These are phyloP conservation scores for Malassezia slooffiae DNA, from an alignment of 1,284 basidiomycete genomes.

Conservation along the genomic window DNA sequence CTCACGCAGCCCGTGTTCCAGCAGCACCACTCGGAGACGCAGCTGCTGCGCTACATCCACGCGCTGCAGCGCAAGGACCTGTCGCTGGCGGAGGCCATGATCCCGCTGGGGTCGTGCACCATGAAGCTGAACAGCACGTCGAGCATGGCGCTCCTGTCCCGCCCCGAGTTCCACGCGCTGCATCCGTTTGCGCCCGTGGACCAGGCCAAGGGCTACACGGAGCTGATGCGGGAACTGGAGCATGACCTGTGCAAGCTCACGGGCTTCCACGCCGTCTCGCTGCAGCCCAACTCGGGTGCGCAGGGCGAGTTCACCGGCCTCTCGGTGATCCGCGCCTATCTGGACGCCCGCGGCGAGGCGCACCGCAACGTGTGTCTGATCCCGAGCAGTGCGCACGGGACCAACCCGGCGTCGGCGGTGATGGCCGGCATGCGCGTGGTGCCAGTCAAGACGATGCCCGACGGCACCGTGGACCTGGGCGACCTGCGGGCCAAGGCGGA, in stretches of 20 bases:
- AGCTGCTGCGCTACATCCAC: constrained; percentile 83
- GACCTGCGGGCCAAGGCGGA: constrained; percentile 79
- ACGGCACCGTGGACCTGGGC: constrained; percentile 77
- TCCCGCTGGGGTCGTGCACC: constrained; percentile 68
- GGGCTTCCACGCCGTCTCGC: constrained; percentile 82
- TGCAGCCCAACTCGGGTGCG: constrained; percentile 96
- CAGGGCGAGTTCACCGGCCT: constrained; percentile 91
- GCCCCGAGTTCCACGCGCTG: constrained; percentile 76
- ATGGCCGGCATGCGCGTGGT: constrained; percentile 97
- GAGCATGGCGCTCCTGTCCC: constrained; percentile 89
- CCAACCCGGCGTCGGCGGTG: constrained; percentile 62
- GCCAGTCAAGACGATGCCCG: constrained; percentile 71
- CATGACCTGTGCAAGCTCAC: constrained; percentile 83
- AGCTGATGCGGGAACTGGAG: constrained; percentile 80
- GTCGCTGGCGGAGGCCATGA: constrained; percentile 89
- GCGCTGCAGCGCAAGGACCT: constrained; percentile 88
- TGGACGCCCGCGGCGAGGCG: constrained; percentile 71
- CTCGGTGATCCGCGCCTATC: constrained; percentile 84
- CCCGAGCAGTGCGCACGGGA: constrained; percentile 88
- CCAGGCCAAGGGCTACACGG: constrained; percentile 77
- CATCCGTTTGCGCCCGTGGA: constrained; percentile 87
- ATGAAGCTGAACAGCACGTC: constrained; percentile 52
- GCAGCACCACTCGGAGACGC: constrained; percentile 89
- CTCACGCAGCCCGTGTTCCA: constrained; percentile 76
- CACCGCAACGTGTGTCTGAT: constrained; percentile 87